Percentiles rank a stretch among this genome's conserved stretches.
Conservation (phyloP, 306 rosid species). For the Dryas drummondii region DNA sequence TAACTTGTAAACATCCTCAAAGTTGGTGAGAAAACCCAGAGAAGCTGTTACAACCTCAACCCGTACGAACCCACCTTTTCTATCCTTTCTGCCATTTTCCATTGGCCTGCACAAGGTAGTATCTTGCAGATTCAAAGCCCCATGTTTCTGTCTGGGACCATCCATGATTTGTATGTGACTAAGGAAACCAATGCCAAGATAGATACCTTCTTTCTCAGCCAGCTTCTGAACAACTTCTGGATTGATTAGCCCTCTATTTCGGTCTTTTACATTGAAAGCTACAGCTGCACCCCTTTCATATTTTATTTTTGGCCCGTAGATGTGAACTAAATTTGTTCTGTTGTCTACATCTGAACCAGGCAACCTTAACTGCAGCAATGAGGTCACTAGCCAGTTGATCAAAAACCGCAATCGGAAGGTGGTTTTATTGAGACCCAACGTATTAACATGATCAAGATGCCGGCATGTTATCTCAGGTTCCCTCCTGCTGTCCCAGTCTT, state of each 20-base stretch:
- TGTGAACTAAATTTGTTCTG: constrained; percentile 56
- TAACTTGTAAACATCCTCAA: constrained; percentile 86
- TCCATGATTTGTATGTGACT: constrained; percentile 76
- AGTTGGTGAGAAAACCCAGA: constrained; percentile 77
- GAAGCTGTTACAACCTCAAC: constrained; percentile 93
- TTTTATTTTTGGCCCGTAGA: constrained; percentile 95
- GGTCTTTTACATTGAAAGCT: constrained; percentile 82
- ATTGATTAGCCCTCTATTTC: constrained; percentile 58
- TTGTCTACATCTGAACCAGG: constrained; percentile 44
- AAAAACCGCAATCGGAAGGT: constrained; percentile 74
- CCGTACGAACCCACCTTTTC: constrained; percentile 63
- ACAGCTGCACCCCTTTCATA: constrained; percentile 98
- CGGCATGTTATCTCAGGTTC: constrained; percentile 79
- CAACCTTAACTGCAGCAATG: constrained; percentile 69
- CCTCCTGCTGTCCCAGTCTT: constrained; percentile 52
- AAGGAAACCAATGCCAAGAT: constrained; percentile 84
- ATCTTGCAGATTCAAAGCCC: constrained; percentile 52
- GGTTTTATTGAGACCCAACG: constrained; percentile 91
- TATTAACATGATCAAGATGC: constrained; percentile 72
- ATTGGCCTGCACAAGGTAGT: constrained; percentile 63
- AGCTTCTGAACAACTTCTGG: constrained; percentile 92
- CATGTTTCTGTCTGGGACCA: constrained; percentile 47
- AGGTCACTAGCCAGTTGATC: constrained; percentile 94
- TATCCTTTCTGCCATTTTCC: constrained; percentile 60
- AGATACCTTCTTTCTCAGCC: constrained; percentile 85